A percentile compares a stretch with the other conserved stretches of the same genome.
Conservation (phyloP, 306 rosid genomes). For the Begonia fuchsioides region DNA sequence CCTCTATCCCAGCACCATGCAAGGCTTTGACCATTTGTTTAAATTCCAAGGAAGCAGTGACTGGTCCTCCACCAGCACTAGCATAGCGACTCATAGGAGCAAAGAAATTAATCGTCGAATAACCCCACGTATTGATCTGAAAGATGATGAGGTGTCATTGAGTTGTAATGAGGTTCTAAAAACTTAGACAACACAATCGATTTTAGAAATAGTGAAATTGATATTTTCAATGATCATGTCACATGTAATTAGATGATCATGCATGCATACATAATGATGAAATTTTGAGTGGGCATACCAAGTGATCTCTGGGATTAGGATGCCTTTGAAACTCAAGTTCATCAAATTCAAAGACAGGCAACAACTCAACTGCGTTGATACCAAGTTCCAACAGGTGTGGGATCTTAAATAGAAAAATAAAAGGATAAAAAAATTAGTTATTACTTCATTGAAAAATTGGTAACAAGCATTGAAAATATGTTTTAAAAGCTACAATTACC, state of each 20-base stretch:
- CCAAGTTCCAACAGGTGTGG: slow-evolving; percentile 96
- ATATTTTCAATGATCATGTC: too few species aligned
- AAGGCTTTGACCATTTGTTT: slow-evolving; percentile 91
- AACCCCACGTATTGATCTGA: slow-evolving; percentile 95
- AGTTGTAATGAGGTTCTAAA: too few species aligned
- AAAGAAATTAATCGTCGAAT: slow-evolving; percentile 90
- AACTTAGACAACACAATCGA: too few species aligned
- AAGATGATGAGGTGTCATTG: slow-evolving; percentile 12
- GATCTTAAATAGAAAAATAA: slow-evolving; percentile 36
- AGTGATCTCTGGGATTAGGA: slow-evolving; percentile 83
- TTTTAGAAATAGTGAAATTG: too few species aligned
- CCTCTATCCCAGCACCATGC: slow-evolving; percentile 96
- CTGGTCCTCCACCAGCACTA: slow-evolving; percentile 89
- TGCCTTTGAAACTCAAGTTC: slow-evolving; percentile 85
- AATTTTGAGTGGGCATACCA: slow-evolving; percentile 31
- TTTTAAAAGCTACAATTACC: slow-evolving; percentile 22
- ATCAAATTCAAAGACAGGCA: slow-evolving; percentile 87
- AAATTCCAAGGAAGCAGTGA: slow-evolving; percentile 73
- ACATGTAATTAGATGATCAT: too few species aligned
- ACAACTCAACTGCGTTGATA: slow-evolving; percentile 79
- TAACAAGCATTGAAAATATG: not conserved
- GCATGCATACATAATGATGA: not conserved
- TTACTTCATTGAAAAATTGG: not conserved
- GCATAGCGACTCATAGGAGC: slow-evolving; percentile 98
- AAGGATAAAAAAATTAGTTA: too few species aligned